Conservation (phyloP, 148 eudicot genomes). For the Fagopyrum esculentum region DNA sequence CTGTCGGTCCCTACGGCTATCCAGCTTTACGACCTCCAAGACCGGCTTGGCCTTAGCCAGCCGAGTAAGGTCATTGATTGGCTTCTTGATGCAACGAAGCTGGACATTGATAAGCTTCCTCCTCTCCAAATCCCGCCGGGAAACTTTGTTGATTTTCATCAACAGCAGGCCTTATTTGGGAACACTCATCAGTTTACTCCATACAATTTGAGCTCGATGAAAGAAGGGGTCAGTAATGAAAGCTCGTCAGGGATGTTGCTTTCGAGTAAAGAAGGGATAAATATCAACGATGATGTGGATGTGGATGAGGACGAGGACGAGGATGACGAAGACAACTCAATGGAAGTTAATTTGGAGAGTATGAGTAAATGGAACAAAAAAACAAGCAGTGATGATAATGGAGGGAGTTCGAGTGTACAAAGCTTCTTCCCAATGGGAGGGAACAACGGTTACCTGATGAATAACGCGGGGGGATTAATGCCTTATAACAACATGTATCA, state of each 20-base stretch:
- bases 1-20: constrained; percentile 75
- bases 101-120: constrained; percentile 72
- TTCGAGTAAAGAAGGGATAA: constrained; percentile 20
- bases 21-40: constrained; percentile 74
- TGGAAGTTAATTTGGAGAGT: neutral
- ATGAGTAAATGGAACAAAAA: constrained; percentile 1
- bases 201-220: constrained; percentile 21
- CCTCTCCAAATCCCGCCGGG: constrained; percentile 43
- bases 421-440: constrained; percentile 13
- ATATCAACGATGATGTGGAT: constrained; percentile 27
- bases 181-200: constrained; percentile 18
- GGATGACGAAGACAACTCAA: constrained; percentile 8
- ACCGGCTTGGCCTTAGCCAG: constrained; percentile 58
- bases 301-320: constrained; percentile 13
- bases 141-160: constrained; percentile 17
- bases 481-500: constrained; percentile 29
- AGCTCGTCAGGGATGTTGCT: neutral
- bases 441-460: constrained; percentile 5
- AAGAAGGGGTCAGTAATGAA: constrained; percentile 13
- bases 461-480: neutral
- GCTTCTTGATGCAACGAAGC: constrained; percentile 59
- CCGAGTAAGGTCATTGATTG: constrained; percentile 87
- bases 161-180: neutral
- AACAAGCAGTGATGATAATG: neutral
- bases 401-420: neutral